Base-by-base conservation (phyloP, 495 filamentous ascomycete genomes). In the Neurospora hispaniola region DNA sequence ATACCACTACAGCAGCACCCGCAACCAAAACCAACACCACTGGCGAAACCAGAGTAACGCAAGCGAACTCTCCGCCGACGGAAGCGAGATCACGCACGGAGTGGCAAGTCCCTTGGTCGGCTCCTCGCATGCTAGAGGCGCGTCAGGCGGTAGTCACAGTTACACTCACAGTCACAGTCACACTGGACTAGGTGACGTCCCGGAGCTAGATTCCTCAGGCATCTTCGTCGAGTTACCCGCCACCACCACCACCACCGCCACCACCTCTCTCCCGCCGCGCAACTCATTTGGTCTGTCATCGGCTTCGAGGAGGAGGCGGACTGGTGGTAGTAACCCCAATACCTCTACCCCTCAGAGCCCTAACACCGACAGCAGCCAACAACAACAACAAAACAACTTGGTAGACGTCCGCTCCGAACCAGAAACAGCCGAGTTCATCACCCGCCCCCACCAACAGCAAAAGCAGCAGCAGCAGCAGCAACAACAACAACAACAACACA, bases 61-160 rank as follows among this genome's bases (percentile, higher is more conserved):
- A 9, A 85, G 81, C 74, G 82, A 84, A 54, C 75, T 84, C 0
- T 81, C 80, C 1, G 80, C 74, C 20, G 79, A 80, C 43, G 80
- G 81, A n/a, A 76, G 74, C 69, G 79, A 81, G 9, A 71, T 74
- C 6, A 74, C 71, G 6, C 77, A 72, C 40, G 80, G 75, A 0
- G 54, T 71, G 3, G 70, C 68, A 5, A 74, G 71, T 11, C 74
- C 70, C 0, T 40, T 77, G 3, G 62, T 76, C 12, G 54, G 54
- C 4, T 38, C 35, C 4, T 38, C 35, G 35, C 54, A 62, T 4
- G 54, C 54, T 3, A 7, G 54, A 7, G 23, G 54, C 27, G 27
- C 54, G 0, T 62, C 54, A 6, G 48, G 54, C 0, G 48, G 48
- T 31, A 31, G 27, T 31, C 27, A 31, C 2, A 31, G 27, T 31